A percentile compares a stretch with the other conserved stretches of the same genome.
Conservation (phyloP, 257 asterid genomes). For the Plantago major region DNA sequence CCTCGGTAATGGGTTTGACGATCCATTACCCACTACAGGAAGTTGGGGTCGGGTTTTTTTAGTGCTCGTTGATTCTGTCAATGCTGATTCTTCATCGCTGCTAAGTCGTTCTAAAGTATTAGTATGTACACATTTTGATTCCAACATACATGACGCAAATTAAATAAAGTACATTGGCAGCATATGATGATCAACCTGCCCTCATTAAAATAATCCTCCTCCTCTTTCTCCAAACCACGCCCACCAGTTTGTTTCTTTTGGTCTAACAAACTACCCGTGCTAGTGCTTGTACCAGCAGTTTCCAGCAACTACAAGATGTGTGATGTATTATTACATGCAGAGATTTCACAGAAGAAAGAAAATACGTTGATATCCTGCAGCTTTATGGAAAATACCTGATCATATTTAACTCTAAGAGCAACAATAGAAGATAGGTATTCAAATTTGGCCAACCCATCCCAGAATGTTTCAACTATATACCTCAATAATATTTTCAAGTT, state of each 20-base stretch:
- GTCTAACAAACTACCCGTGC: constrained; percentile 40
- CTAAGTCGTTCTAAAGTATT: constrained; percentile 20
- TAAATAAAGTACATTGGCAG: constrained; percentile 2
- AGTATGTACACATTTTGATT: background rate
- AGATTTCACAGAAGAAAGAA: background rate
- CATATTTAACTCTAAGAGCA: constrained; percentile 80
- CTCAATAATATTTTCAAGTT: constrained; percentile 71
- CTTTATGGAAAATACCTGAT: constrained; percentile 56
- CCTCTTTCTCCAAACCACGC: constrained; percentile 93
- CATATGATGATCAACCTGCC: constrained; percentile 55
- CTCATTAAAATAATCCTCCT: constrained; percentile 89
- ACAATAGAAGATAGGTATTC: constrained; percentile 59
- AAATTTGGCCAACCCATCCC: constrained; percentile 76
- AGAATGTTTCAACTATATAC: constrained; percentile 75
- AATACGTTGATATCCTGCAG: background rate
- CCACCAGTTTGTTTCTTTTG: constrained; percentile 77
- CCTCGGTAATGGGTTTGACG: constrained; percentile 54
- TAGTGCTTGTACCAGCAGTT: constrained; percentile 40
- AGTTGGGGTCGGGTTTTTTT: constrained; percentile 41
- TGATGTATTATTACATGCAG: constrained; percentile 14
- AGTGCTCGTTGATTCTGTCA: constrained; percentile 44
- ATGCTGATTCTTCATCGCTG: constrained; percentile 89
- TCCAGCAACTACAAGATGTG: constrained; percentile 55
- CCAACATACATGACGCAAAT: background rate
- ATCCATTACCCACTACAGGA: constrained; percentile 54